Percentiles rank a stretch among this genome's conserved stretches.
Conservation (phyloP, 2,329 filamentous ascomycete genomes). For the Scortechinia acanthostroma region DNA sequence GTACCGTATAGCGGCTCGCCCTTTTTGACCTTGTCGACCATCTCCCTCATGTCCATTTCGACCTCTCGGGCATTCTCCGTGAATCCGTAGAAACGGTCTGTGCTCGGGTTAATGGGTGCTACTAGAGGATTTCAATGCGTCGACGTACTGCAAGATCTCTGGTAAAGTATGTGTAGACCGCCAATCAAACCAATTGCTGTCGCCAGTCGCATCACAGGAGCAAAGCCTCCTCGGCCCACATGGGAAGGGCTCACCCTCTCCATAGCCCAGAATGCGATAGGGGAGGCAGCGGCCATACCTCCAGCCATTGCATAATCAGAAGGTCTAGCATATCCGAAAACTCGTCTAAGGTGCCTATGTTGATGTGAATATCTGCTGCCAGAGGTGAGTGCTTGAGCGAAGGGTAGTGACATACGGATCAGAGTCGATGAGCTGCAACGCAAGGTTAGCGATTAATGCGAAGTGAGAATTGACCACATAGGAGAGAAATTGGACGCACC, state of each 20-base stretch:
- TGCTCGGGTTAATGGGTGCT: not conserved
- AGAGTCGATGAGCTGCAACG: constrained; percentile 54
- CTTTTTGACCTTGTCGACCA: constrained; percentile 62
- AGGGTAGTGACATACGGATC: too few species aligned
- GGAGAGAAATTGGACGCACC: constrained; percentile 28
- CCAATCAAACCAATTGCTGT: constrained; percentile 42
- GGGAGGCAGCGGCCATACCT: constrained; percentile 38
- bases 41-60: constrained; percentile 63
- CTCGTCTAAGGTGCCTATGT: constrained; percentile 49
- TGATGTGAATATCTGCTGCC: constrained; percentile 8
- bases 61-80: constrained; percentile 56
- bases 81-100: constrained; percentile 60
- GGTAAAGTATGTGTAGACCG: constrained; percentile 47
- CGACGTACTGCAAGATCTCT: constrained; percentile 45
- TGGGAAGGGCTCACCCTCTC: constrained; percentile 54
- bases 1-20: constrained; percentile 56
- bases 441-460: constrained; percentile 8
- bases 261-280: constrained; percentile 47
- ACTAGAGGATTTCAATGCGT: not conserved
- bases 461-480: not conserved
- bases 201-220: constrained; percentile 50
- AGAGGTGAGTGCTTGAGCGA: constrained; percentile 13
- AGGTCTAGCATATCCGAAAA: constrained; percentile 50
- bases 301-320: constrained; percentile 48
- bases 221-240: constrained; percentile 47